Conservation (phyloP, 1,139 yeast genomes). For the Candida pseudoviswanathii region DNA sequence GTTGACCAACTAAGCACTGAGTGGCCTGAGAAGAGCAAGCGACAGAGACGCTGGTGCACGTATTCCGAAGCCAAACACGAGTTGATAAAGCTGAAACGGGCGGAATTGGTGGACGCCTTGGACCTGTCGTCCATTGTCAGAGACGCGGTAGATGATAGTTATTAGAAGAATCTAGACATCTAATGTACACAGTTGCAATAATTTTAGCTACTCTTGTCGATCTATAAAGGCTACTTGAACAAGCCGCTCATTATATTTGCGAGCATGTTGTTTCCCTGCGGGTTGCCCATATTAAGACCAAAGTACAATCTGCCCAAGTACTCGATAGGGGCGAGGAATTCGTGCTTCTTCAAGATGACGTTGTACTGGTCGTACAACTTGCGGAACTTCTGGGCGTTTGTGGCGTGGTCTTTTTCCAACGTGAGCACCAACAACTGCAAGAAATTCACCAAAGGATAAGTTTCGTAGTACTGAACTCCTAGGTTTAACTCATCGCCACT, state of each 20-base stretch:
- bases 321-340: constrained; percentile 46
- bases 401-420: constrained; percentile 58
- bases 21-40: constrained; percentile 73
- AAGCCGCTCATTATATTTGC: constrained; percentile 88
- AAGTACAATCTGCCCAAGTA: constrained; percentile 50
- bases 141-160: constrained; percentile 22
- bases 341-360: constrained; percentile 29
- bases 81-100: constrained; percentile 58
- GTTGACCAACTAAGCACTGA: constrained; percentile 54
- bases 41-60: constrained; percentile 76
- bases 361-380: constrained; percentile 51
- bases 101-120: constrained; percentile 70
- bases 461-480: constrained; percentile 25
- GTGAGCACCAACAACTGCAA: constrained; percentile 68
- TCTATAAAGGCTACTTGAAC: constrained; percentile 35
- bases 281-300: constrained; percentile 48
- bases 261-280: constrained; percentile 65
- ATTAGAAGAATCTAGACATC: no score
- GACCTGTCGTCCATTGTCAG: constrained; percentile 51
- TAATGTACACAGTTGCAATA: neutral
- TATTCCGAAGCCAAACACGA: constrained; percentile 74
- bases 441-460: constrained; percentile 56
- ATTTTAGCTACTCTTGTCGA: neutral
- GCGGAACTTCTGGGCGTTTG: constrained; percentile 45
- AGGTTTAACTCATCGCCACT: constrained; percentile 12